Evolutionary conservation across 768 basidiomycete species (phyloP), one percentile per base, ranked within the genome.

Genomic region (Lanmaoa pseudosensibilis): DNA sequence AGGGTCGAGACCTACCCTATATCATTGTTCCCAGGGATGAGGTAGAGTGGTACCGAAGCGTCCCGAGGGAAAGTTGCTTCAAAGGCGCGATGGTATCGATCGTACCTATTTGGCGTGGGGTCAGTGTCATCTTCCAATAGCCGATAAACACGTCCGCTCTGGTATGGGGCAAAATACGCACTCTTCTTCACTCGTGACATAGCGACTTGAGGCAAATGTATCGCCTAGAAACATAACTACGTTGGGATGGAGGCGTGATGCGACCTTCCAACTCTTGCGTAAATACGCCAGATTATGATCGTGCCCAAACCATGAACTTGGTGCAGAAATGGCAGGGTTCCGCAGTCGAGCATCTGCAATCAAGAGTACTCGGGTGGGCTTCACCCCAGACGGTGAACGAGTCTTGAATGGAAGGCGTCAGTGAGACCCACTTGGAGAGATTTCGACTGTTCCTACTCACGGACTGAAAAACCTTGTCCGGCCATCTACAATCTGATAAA

Each of bases 1-100:
- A 48, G 23, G 30, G 50, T 46, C 1, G 23, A 46, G 44, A 72
- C 81, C 23, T 46, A 86, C 80, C 85, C 85, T 44, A 94, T 79
- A 62, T 94, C 92, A 60, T 86, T 87, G 61, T 94, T 94, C n/a
- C 92, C 92, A 8, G 88, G 85, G 40, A 91, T 76, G 64, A 82
- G 84, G 72, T 84, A 80, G 50, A 78, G 75, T 1, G 75, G 65
- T 16, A 75, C 68, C 4, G 73, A 71, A 15, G 73, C 54, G 19
- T 79, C 69, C 2, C 75, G 62, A 18, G 75, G 67, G 64, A 91
- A 91, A 32, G 85, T 83, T 5, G 75, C 73, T 62, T 83, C 79
- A 74, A 92, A 92, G 50, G 83, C 79, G 34, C 73, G 71, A 19
- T 74, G 76, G 54, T 89, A 90, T 21, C 71, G 65, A 37, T 80